These are phyloP conservation scores for Hyphopichia wangnamkhiaoensis DNA, from an alignment of 1,139 yeast species.

Conservation along the genomic window DNA sequence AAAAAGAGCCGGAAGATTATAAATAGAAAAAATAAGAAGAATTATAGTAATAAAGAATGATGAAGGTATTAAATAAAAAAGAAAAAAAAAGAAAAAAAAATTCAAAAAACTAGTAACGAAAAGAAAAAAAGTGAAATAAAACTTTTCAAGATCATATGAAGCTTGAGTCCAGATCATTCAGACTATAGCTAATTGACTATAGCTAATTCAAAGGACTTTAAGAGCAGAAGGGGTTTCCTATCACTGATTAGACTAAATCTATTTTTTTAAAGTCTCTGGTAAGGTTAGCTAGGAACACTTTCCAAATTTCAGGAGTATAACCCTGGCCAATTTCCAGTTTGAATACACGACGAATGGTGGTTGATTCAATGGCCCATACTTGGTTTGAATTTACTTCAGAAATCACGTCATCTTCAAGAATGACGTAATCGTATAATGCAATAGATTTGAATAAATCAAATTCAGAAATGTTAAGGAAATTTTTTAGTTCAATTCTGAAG, in stretches of 20 bases:
- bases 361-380: slow-evolving; percentile 20
- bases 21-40: background rate
- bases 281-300: background rate
- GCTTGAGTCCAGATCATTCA: too few species aligned
- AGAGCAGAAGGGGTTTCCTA: too few species aligned
- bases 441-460: slow-evolving; percentile 29
- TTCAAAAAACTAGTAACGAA: too few species aligned
- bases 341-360: slow-evolving; percentile 8
- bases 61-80: background rate
- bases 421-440: slow-evolving; percentile 30
- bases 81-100: too few species aligned
- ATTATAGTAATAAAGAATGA: too few species aligned
- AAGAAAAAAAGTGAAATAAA: too few species aligned
- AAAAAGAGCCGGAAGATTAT: background rate
- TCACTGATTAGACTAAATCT: background rate
- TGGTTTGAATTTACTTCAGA: background rate
- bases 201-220: too few species aligned
- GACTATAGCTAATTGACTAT: too few species aligned
- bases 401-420: slow-evolving; percentile 14
- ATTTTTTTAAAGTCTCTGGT: slow-evolving; percentile 3
- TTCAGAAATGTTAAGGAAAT: slow-evolving; percentile 13
- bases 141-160: too few species aligned
- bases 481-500: slow-evolving; percentile 6
- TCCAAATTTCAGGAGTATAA: slow-evolving; percentile 1
- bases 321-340: slow-evolving; percentile 1